Base-by-base conservation (phyloP, 2,329 filamentous ascomycete genomes). In the Colletotrichum liaoningense region DNA sequence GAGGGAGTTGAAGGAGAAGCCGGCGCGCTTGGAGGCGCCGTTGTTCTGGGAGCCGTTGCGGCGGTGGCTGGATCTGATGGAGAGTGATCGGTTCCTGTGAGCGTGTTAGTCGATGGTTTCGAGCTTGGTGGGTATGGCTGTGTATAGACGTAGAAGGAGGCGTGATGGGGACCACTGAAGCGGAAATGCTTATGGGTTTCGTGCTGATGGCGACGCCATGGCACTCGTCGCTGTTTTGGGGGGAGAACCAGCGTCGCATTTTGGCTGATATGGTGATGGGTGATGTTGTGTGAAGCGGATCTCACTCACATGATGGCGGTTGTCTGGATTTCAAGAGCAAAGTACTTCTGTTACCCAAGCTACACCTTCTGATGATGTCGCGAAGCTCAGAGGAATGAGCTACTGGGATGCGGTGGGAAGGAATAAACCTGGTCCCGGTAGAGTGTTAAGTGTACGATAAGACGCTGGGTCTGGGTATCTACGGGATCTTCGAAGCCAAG, bases 1-100 rank as follows among this genome's bases (percentile, higher is more conserved):
- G 68, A 99, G 91, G 24, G 95, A 97, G 76, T 90, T 92, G 86
- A 98, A 93, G 72, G 92, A 93, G 86, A 98, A 98, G 59, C 81
- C 79, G 78, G 76, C 75, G 28, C 81, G 78, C 62, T 82, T 79
- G 3, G 71, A 35, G 79, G 82, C 78, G 79, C 82, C 78, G 82
- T 85, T 72, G 82, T 85, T 72, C 81, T 83, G 75, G 26, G 72
- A 80, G 78, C 79, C 77, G 79, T 84, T 81, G 79, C 81, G 81
- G 75, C 81, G 80, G 81, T 90, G 90, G 81, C 89, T 89, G 74
- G 92, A 93, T 78, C 93, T 92, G 79, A 94, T 90, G 35, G 93
- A 95, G 74, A 94, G 88, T 74, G 91, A 90, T 79, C 93, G 93
- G 79, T 93, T 93, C 92, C 92, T 94, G 77, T 46, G 49, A 28